Evolutionary conservation across 83 land plant genomes (phyloP).

Genomic region (Picea mariana): DNA sequence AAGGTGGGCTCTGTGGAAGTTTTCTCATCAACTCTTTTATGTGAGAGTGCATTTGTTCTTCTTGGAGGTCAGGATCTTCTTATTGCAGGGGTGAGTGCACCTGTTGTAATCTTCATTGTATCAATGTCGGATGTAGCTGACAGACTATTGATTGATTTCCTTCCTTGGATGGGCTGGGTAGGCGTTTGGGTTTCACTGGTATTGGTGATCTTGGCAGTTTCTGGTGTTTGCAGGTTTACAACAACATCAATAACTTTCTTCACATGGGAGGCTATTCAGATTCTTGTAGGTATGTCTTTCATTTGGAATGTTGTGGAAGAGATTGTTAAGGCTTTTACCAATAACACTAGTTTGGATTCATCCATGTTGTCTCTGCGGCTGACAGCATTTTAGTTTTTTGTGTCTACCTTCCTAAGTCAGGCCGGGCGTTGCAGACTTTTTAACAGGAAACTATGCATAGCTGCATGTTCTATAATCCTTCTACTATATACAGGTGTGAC

Average conservation of each 20-base stretch:
- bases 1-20: too few relatives aligned
- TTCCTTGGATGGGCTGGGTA: constrained; percentile 36
- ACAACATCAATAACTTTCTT: constrained; percentile 16
- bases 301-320: constrained; percentile 26
- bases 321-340: constrained; percentile 13
- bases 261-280: constrained; percentile 30
- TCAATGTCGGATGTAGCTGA: constrained; percentile 18
- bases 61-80: constrained; percentile 15
- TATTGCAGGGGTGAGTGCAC: constrained; percentile 26
- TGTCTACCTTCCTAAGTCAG: constrained; percentile 4
- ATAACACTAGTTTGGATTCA: constrained; percentile 11
- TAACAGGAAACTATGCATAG: constrained; percentile 7
- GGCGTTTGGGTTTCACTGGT: constrained; percentile 27
- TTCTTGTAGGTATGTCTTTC: constrained; percentile 20
- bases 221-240: constrained; percentile 20
- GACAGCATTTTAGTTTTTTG: constrained; percentile 23
- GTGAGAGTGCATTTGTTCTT: too few relatives aligned
- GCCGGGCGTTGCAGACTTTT: constrained; percentile 5
- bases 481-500: neutral
- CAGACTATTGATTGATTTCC: constrained; percentile 21
- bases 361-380: constrained; percentile 31
- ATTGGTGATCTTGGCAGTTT: constrained; percentile 22
- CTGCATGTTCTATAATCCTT: constrained; percentile 17
- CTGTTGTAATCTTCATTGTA: constrained; percentile 23
- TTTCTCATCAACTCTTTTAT: too few relatives aligned